Base-by-base conservation (phyloP, 2,329 filamentous ascomycete species). In the Claviceps paspali region DNA sequence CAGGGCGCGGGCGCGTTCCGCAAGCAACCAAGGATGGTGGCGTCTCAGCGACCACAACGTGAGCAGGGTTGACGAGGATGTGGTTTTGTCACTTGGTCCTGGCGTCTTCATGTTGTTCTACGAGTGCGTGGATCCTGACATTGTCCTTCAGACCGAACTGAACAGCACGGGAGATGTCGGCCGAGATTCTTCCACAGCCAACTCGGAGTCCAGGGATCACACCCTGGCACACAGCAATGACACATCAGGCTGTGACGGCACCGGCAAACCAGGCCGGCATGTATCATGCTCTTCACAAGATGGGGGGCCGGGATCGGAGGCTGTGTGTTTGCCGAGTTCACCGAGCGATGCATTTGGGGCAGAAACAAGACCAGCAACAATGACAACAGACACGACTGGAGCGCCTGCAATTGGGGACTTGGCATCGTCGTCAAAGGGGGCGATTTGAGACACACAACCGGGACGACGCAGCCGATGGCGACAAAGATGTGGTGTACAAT, bases 21-120 rank as follows among this genome's bases (percentile, higher is more conserved):
- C 5, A 33, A 42, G 23, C 17, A 38, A 63, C 11, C 63, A 70
- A 45, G 70, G 74, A 41, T 96, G 91, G 91, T 98, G 85, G 79
- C 70, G 82, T 12, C 67, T 96, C 21, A 96, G 88, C 54, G 88
- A 96, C 49, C 83, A 94, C 42, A 78, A 81, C 43, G 87, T 96
- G 6, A 73, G 67, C 42, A 67, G 73, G 45, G 80, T 87, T 18
- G 72, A 72, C 15, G 83, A 94, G 53, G 68, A 78, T 9, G 69
- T 71, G 21, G 82, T 93, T 0, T 62, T 91, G 35, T 68, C 67
- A 2, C 79, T 93, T 47, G 77, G 77, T 0, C 52, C 57, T 0
- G 85, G 84, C 2, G 88, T 87, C 0, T 96, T 96, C 53, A 96
- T 98, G 88, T 69, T 96, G 1, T 96, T 96, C 55, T 98, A 96